phyloP scores from a whole-genome alignment of 2,329 filamentous ascomycete species.

The Colletotrichum salicis region DNA sequence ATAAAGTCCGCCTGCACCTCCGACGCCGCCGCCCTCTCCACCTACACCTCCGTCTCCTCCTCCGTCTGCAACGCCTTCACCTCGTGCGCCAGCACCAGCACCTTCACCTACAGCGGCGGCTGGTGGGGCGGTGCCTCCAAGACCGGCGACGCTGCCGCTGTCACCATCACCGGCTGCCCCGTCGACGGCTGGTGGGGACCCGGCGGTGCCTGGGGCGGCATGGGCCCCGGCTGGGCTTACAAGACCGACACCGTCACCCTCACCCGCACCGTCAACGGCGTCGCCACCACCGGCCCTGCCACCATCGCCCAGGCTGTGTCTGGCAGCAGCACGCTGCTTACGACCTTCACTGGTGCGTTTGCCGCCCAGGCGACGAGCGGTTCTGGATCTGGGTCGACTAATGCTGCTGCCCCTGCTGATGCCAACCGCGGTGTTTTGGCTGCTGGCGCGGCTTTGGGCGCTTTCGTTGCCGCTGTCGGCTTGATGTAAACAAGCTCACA shows the following conservation, averaged over 20 bases:
- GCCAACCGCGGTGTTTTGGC: constrained; percentile 34
- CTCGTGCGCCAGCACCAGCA: constrained; percentile 38
- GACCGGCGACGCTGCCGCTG: constrained; percentile 36
- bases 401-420: constrained; percentile 9
- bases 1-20: constrained; percentile 39
- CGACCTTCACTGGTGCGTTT: constrained; percentile 35
- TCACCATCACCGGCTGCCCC: constrained; percentile 41
- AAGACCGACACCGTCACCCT: constrained; percentile 39
- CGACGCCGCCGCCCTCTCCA: constrained; percentile 33
- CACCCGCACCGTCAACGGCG: constrained; percentile 21
- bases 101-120: constrained; percentile 41
- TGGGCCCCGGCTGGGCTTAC: constrained; percentile 38
- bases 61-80: constrained; percentile 39
- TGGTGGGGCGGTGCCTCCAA: constrained; percentile 29
- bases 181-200: constrained; percentile 40
- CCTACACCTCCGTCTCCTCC: constrained; percentile 37
- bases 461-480: constrained; percentile 36
- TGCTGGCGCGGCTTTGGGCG: constrained; percentile 36
- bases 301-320: constrained; percentile 29
- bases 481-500: constrained; percentile 30
- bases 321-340: constrained; percentile 38
- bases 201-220: constrained; percentile 36
- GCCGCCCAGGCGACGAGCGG: constrained; percentile 32
- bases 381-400: constrained; percentile 16
- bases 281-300: constrained; percentile 18